Conservation (phyloP, 2,329 filamentous ascomycete species). For the Alternaria arborescens region DNA sequence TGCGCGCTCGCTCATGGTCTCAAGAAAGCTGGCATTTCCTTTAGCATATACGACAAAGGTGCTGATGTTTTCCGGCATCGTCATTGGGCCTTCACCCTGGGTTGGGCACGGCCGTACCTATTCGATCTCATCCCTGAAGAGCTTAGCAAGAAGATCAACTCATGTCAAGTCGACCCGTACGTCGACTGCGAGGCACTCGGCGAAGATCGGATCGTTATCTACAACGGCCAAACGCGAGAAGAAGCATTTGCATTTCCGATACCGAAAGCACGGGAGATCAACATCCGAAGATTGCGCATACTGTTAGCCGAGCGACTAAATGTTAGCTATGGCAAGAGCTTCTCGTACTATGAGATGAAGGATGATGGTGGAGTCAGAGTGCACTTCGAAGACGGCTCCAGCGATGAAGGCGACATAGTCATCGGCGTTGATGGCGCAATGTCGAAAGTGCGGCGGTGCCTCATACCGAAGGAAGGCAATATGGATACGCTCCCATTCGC, state of each 20-base stretch:
- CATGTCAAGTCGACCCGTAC: slow-evolving; percentile 46
- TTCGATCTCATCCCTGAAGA: slow-evolving; percentile 43
- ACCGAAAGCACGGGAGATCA: slow-evolving; percentile 44
- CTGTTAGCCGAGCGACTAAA: slow-evolving; percentile 48
- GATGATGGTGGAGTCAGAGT: slow-evolving; percentile 38
- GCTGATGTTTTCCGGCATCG: slow-evolving; percentile 38
- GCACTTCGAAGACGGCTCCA: slow-evolving; percentile 37
- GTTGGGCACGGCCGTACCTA: slow-evolving; percentile 46
- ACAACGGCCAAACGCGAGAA: slow-evolving; percentile 48
- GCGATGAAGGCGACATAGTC: slow-evolving; percentile 29
- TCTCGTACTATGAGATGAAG: slow-evolving; percentile 23
- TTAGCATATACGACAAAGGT: slow-evolving; percentile 41
- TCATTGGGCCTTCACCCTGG: slow-evolving; percentile 52
- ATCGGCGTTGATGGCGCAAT: slow-evolving; percentile 42
- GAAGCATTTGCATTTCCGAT: slow-evolving; percentile 48
- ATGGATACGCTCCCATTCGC: slow-evolving; percentile 40
- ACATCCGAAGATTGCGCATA: slow-evolving; percentile 50
- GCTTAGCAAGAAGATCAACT: slow-evolving; percentile 34
- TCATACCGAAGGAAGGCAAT: slow-evolving; percentile 28
- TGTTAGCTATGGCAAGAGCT: slow-evolving; percentile 40
- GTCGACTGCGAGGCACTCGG: slow-evolving; percentile 38
- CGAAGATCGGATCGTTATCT: slow-evolving; percentile 43
- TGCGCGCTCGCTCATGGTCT: slow-evolving; percentile 54
- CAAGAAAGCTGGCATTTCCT: slow-evolving; percentile 47
- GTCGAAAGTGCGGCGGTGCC: slow-evolving; percentile 37